Base-by-base conservation (phyloP, 495 filamentous ascomycete species). In the Podospora conica region DNA sequence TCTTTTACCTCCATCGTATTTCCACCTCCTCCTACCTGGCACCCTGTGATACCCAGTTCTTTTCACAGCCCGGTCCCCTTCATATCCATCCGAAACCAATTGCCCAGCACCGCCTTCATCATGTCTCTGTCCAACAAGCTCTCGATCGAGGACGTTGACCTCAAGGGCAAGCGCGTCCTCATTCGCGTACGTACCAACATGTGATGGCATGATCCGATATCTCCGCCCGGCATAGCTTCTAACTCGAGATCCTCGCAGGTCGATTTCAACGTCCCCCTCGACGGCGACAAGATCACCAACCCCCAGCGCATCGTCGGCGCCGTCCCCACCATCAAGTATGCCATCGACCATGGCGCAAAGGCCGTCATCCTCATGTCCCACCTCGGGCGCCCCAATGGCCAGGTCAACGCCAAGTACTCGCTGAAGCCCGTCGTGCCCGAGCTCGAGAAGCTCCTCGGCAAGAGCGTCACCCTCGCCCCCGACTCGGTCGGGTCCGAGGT, bases 81-180 rank as follows among this genome's bases (percentile, higher is more conserved):
- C 3, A 20, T 48, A 53, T 48, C 21, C 29, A 18, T 63, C 25
- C 54, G 2, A 23, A 20, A n/a, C 58, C 68, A 72, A 70, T 70
- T 69, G 63, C 61, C 40, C 29, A 25, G 20, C 29, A 62, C 31
- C 58, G 27, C 55, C 65, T 11, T 62, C 73, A 89, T 75, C 68
- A 99, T 99, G 95, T 97, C 96, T 87, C 91, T 99, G 77, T 90
- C 92, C 66, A 97, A 89, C 86, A 99, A 98, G 86, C 91, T 99
- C 75, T 89, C 91, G 63, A 96, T 98, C 81, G 91, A 89, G 63
- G 94, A 97, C 69, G 88, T 93, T 73, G 94, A 99, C 81, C 87
- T 98, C 77, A 96, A 96, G 86, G 93, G 85, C 85, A 99, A 98
- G 87, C 87, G 94, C 75, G 93, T 97, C 77, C 85, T 99, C 74